These are phyloP conservation scores for Passalora sequoiae DNA, from an alignment of 2,329 filamentous ascomycete genomes.

Conservation along the genomic window DNA sequence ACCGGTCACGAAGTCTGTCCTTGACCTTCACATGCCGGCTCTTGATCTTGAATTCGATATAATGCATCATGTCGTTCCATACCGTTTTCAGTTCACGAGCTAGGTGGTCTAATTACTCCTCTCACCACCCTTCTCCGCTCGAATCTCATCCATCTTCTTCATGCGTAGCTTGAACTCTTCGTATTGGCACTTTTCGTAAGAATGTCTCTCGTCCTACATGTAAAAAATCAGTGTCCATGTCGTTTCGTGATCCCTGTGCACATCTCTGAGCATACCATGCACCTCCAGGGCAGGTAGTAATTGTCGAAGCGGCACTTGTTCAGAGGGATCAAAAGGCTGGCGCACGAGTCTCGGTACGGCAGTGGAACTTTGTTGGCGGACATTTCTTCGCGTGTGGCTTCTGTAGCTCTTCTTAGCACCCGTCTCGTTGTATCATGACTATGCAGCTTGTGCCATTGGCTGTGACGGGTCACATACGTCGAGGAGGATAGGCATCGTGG, in stretches of 20 bases:
- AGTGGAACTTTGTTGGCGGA: conserved; percentile 81
- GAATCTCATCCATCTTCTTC: conserved; percentile 95
- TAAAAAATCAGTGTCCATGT: background rate
- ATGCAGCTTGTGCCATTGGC: conserved; percentile 11
- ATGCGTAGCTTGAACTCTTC: conserved; percentile 98
- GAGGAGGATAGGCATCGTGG: conserved; percentile 28
- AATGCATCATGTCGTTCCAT: conserved; percentile 3
- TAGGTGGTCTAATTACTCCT: conserved; percentile 75
- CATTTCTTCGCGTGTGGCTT: conserved; percentile 87
- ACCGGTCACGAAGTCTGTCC: no score
- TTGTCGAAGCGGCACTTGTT: conserved; percentile 90
- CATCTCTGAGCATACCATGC: conserved; percentile 61
- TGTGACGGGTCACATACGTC: conserved; percentile 29
- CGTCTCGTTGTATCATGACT: background rate
- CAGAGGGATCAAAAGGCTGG: conserved; percentile 86
- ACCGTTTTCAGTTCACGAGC: conserved; percentile 5
- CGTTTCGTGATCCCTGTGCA: background rate
- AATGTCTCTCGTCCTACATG: conserved; percentile 81
- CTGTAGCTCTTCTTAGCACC: conserved; percentile 39
- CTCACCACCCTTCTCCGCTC: conserved; percentile 74
- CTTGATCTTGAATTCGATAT: no score
- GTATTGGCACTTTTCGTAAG: conserved; percentile 99
- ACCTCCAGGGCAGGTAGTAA: conserved; percentile 97
- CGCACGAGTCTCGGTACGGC: conserved; percentile 92
- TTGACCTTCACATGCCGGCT: no score